Evolutionary conservation across 78 protist genomes (phyloP), one percentile per base, ranked within the genome.

Genomic region (Chrysochromulina tobinii): DNA sequence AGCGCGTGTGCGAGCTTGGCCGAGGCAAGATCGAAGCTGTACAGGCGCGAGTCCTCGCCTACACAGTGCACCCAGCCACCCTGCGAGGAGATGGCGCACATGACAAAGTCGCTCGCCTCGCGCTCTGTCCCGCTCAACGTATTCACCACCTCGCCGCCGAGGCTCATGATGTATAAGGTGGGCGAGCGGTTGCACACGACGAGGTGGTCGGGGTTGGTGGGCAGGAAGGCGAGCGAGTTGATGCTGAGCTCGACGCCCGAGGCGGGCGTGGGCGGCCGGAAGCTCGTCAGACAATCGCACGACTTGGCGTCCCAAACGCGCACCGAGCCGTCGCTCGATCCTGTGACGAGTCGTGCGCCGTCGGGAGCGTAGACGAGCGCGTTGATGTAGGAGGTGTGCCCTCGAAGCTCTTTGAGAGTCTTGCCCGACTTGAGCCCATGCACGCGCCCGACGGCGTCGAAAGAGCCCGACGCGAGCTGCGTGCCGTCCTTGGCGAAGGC

Each of bases 401-500:
- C 98, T 21, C 97, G 90, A 72, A 94, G 90, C 50, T 95, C 95
- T 59, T 95, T 96, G 25, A 97, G 68, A 25, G 89, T 69, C 89
- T 96, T 95, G 8, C 97, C 97, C 21, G 96, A 92, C 91, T 93
- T 93, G 48, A 97, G 81, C 12, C 98, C 98, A 67, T 96, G 97
- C 6, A 96, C 64, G 54, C 95, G 55, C 9, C 1, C 73, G 48
- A 23, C 9, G 4, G 50, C 17, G 14, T 96, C 97, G 55, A 93
- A 94, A 0, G 97, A 95, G 5, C 94, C 92, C n/a, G 89, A 58
- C 58, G 91, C 59, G 23, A 96, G 20, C 68, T 92, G 94, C 4
- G 94, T 75, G 61, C 87, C 66, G 51, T 95, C 95, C 12, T 90
- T 83, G 15, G 91, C 57, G 66, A 96, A 95, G 25, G 51, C 66